phyloP scores from a whole-genome alignment of 768 basidiomycete species.

The Hemileccinum rubropunctum region DNA sequence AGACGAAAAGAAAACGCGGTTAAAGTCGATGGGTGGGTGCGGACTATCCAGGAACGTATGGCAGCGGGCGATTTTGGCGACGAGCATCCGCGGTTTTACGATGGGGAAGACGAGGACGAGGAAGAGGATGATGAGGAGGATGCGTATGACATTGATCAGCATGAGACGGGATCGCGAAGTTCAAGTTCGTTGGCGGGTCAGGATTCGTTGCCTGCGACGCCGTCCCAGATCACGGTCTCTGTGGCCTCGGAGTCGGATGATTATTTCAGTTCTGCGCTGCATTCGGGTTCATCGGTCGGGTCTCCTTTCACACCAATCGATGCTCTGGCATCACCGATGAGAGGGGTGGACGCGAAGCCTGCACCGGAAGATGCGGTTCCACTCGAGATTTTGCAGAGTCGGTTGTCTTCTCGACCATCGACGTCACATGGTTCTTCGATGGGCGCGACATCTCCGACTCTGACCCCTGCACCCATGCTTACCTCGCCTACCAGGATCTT shows the following conservation, averaged over 20 bases:
- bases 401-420: slow-evolving; percentile 42
- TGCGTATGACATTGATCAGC: slow-evolving; percentile 29
- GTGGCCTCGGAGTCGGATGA: slow-evolving; percentile 21
- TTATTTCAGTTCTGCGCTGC: slow-evolving; percentile 18
- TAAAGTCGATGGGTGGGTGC: slow-evolving; percentile 84
- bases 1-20: slow-evolving; percentile 66
- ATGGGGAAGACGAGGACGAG: slow-evolving; percentile 41
- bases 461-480: slow-evolving; percentile 12
- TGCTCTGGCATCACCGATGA: slow-evolving; percentile 28
- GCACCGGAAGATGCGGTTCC: slow-evolving; percentile 62
- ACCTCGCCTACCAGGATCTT: slow-evolving; percentile 36
- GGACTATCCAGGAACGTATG: slow-evolving; percentile 64
- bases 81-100: slow-evolving; percentile 57
- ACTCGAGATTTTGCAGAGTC: slow-evolving; percentile 60
- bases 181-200: slow-evolving; percentile 4
- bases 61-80: slow-evolving; percentile 61
- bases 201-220: slow-evolving; percentile 14
- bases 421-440: slow-evolving; percentile 31
- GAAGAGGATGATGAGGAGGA: slow-evolving; percentile 29
- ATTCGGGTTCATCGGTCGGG: slow-evolving; percentile 15
- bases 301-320: slow-evolving; percentile 17
- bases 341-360: slow-evolving; percentile 44
- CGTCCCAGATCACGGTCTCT: slow-evolving; percentile 22
- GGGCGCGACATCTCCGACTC: slow-evolving; percentile 15
- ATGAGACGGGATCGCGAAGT: slow-evolving; percentile 29